phyloP scores from a whole-genome alignment of 352 stramenopile species.

The Globisporangium iwayamae region DNA sequence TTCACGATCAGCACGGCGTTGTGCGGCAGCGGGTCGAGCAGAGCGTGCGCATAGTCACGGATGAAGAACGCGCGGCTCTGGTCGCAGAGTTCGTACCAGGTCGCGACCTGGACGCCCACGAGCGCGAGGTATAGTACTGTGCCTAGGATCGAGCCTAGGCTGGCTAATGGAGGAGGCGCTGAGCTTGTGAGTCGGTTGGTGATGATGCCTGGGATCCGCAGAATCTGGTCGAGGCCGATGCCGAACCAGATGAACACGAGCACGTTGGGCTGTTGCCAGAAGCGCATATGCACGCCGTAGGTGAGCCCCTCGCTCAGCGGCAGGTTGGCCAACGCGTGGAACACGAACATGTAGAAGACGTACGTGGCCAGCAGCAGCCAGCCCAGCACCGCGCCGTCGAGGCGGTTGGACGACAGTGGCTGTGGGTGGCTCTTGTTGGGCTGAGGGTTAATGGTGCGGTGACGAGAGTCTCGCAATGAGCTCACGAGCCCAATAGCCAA shows the following conservation, averaged over 20 bases:
- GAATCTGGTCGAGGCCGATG: conserved; percentile 32
- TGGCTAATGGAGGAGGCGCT: background rate
- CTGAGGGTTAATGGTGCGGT: background rate
- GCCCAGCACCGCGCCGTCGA: conserved; percentile 9
- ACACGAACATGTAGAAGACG: conserved; percentile 92
- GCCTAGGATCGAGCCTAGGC: background rate
- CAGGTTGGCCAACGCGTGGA: conserved; percentile 93
- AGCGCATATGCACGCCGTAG: conserved; percentile 93
- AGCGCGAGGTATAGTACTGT: conserved; percentile 20
- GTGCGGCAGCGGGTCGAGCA: conserved; percentile 81
- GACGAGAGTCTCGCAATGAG: conserved; percentile 13
- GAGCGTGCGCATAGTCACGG: conserved; percentile 73
- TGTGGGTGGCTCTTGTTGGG: background rate
- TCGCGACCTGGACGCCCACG: conserved; percentile 26
- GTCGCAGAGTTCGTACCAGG: conserved; percentile 44
- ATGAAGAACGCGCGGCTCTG: conserved; percentile 72
- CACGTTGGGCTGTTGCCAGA: conserved; percentile 94
- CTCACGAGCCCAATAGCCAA: conserved; percentile 25
- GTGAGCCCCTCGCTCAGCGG: conserved; percentile 90
- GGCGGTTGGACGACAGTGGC: background rate
- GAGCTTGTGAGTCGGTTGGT: background rate
- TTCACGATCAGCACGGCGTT: conserved; percentile 88
- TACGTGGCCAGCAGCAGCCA: conserved; percentile 54
- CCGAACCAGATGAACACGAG: conserved; percentile 88
- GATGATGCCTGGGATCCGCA: conserved; percentile 8